phyloP scores from a whole-genome alignment of 1,284 basidiomycete species.

The Fistulinella staudtii region DNA sequence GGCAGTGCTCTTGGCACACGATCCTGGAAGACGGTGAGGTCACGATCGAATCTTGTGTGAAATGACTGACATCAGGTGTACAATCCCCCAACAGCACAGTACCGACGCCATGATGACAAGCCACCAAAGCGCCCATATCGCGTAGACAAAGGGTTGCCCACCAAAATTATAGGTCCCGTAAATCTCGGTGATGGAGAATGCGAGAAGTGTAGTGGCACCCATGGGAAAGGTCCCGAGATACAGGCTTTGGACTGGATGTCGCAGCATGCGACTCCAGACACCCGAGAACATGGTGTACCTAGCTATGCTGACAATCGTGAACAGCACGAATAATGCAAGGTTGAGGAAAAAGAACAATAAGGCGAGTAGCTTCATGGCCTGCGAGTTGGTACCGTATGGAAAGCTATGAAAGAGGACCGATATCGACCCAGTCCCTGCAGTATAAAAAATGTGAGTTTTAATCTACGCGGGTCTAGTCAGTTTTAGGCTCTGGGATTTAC shows the following conservation, averaged over 20 bases:
- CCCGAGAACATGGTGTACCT: conserved; percentile 58
- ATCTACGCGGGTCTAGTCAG: too few relatives aligned
- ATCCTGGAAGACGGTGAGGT: conserved; percentile 37
- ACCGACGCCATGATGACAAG: conserved; percentile 56
- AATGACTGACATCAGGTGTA: conserved; percentile 59
- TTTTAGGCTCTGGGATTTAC: too few relatives aligned
- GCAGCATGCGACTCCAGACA: conserved; percentile 53
- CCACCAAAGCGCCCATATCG: conserved; percentile 76
- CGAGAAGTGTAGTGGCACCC: conserved; percentile 66
- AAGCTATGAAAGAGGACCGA: conserved; percentile 51
- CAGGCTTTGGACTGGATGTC: conserved; percentile 61
- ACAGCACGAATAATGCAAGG: conserved; percentile 57
- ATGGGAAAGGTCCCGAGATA: conserved; percentile 71
- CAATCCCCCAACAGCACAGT: conserved; percentile 57
- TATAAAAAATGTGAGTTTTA: conserved; percentile 1
- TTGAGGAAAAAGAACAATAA: conserved; percentile 66
- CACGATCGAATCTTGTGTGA: background rate
- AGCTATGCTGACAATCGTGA: conserved; percentile 43
- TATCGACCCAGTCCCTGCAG: conserved; percentile 52
- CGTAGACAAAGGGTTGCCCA: conserved; percentile 52
- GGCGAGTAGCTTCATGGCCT: conserved; percentile 41
- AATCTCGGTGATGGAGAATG: conserved; percentile 43
- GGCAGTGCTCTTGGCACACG: conserved; percentile 55
- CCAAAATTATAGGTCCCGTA: conserved; percentile 45
- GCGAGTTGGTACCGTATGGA: conserved; percentile 45